Evolutionary conservation across 306 rosid genomes (phyloP), one percentile per base, ranked within the genome.

Genomic region (Dicorynia guianensis): DNA sequence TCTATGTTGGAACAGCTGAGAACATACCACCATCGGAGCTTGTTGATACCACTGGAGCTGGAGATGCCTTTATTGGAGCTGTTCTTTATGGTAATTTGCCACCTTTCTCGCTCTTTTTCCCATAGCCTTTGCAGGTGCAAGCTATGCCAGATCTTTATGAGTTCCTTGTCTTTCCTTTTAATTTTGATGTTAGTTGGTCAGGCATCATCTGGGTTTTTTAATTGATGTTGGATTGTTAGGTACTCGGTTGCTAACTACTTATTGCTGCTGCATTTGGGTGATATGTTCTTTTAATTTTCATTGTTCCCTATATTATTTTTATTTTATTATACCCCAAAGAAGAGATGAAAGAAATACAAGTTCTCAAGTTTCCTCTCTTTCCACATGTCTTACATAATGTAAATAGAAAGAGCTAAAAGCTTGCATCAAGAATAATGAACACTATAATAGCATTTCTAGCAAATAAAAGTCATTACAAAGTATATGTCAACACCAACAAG

Each of bases 41-140:
- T 14, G n/a, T 86, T 40, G 98, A 96, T 77, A 90, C 99, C 14
- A 92, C 99, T 38, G 99, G 98, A 66, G 98, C 98, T 54, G 99
- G 99, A 53, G 99, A 96, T 89, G 91, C 97, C 81, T 96, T 96
- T 76, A 89, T 96, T 75, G 99, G 99, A 80, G 98, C 98, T 69
- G 89, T 92, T 70, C 80, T 96, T 52, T 96, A 89, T 76, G 96
- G 99, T 95, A 81, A 80, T 55, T 74, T 73, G 59, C 50, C 69
- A 40, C 17, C 35, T 80, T 55, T 35, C 59, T 75, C 49, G 50
- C 6, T 80, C 52, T 81, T 53, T 54, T 71, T 34, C 71, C 49
- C 25, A 43, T 42, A 12, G 53, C 48, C 67, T 61, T 52, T 19
- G 25, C 61, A 66, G 63, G 67, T 1, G 30, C 30, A 25, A 2